These are phyloP conservation scores for Fusarium tuaranense DNA, from an alignment of 2,329 filamentous ascomycete species.

Conservation along the genomic window DNA sequence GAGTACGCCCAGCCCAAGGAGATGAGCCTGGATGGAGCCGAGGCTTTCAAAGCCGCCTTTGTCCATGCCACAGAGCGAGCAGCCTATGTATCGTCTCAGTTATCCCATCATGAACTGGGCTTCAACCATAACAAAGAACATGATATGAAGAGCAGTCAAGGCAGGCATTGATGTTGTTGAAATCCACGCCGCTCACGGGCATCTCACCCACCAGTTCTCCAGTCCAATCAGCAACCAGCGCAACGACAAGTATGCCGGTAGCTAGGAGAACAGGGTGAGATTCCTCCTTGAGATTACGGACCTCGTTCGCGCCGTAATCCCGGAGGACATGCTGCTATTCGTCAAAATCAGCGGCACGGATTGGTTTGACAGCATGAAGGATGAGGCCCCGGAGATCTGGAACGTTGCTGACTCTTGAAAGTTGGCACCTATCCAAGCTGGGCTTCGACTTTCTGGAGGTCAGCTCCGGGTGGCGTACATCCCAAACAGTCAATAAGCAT, in stretches of 20 bases:
- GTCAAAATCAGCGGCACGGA: not conserved
- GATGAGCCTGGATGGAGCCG: not conserved
- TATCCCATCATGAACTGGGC: too few relatives aligned
- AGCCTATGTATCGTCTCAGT: not conserved
- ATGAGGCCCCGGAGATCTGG: not conserved
- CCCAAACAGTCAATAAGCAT: conserved; percentile 57
- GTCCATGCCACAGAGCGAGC: not conserved
- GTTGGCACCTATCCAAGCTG: conserved; percentile 32
- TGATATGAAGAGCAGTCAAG: not conserved
- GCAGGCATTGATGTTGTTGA: not conserved
- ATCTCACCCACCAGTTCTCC: not conserved
- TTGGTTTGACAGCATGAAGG: not conserved
- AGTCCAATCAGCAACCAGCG: not conserved
- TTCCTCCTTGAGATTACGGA: not conserved
- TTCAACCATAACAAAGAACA: too few relatives aligned
- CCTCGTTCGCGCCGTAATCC: not conserved
- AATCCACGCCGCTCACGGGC: not conserved
- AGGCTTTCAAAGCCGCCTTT: not conserved
- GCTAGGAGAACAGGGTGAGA: not conserved
- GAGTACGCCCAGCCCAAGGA: not conserved
- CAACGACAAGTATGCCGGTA: not conserved
- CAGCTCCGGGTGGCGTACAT: conserved; percentile 71
- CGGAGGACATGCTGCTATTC: not conserved
- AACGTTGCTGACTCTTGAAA: not conserved
- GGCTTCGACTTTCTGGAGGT: conserved; percentile 80